phyloP scores from a whole-genome alignment of 495 filamentous ascomycete genomes.

The Penicillium malachiteum region DNA sequence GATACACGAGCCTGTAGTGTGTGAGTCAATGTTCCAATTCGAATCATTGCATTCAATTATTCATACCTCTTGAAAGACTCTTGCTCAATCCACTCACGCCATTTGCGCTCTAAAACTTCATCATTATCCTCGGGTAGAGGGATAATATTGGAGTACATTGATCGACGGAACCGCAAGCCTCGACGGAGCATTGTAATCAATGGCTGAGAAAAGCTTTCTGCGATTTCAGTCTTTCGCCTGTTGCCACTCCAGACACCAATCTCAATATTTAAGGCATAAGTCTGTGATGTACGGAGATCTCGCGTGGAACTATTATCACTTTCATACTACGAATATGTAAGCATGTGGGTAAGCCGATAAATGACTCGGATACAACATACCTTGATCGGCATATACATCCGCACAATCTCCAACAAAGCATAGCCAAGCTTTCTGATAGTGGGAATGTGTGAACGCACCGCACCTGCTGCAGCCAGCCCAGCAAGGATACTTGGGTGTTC shows the following conservation, averaged over 20 bases:
- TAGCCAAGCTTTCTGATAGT: conserved; percentile 62
- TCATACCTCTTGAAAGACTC: conserved; percentile 53
- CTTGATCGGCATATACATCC: conserved; percentile 46
- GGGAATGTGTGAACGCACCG: conserved; percentile 52
- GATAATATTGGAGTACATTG: conserved; percentile 45
- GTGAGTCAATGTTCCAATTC: background rate
- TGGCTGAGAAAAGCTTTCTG: conserved; percentile 57
- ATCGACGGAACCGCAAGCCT: conserved; percentile 29
- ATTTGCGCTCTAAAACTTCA: conserved; percentile 52
- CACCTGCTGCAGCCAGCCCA: conserved; percentile 54
- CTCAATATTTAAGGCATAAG: conserved; percentile 53
- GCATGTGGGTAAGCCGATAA: background rate
- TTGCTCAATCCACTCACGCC: conserved; percentile 57
- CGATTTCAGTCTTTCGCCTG: conserved; percentile 66
- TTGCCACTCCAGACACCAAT: conserved; percentile 67
- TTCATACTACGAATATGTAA: conserved; percentile 38
- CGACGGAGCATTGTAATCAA: conserved; percentile 52
- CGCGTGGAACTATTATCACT: conserved; percentile 56
- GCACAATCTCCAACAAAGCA: conserved; percentile 60
- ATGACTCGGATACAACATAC: conserved; percentile 22
- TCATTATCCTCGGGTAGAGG: conserved; percentile 46
- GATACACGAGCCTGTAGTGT: conserved; percentile 50
- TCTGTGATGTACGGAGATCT: conserved; percentile 55
- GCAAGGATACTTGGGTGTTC: conserved; percentile 57
- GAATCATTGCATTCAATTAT: no score